These are phyloP conservation scores for Neltuma alba DNA, from an alignment of 306 rosid genomes.

Conservation along the genomic window DNA sequence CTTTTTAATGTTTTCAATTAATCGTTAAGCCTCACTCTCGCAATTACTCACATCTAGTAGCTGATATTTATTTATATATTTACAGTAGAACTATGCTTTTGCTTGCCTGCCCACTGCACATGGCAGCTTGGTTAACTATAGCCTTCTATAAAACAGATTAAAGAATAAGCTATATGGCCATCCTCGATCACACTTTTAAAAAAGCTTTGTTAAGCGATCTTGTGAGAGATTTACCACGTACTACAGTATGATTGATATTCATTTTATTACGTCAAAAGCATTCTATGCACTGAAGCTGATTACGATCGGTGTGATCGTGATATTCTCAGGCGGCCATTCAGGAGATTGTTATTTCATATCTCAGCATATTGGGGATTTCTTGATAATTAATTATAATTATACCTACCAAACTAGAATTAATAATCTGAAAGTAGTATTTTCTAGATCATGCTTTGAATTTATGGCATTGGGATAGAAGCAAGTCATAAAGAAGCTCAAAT, in stretches of 20 bases:
- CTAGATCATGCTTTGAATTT: neutral
- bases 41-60: neutral
- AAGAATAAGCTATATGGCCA: slow-evolving; percentile 13
- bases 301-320: neutral
- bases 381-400: neutral
- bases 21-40: neutral
- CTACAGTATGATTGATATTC: neutral
- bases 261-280: neutral
- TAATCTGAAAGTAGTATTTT: neutral
- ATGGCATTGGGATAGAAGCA: neutral
- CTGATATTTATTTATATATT: neutral
- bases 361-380: neutral
- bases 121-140: slow-evolving; percentile 26
- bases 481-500: neutral
- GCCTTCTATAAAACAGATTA: slow-evolving; percentile 31
- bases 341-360: neutral
- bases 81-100: slow-evolving; percentile 18
- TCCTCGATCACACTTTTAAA: neutral
- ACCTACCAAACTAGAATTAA: neutral
- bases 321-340: neutral
- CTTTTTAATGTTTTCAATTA: neutral
- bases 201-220: neutral
- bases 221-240: neutral
- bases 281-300: neutral
- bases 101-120: slow-evolving; percentile 31